Evolutionary conservation across 495 filamentous ascomycete genomes (phyloP), one percentile per base, ranked within the genome.

Genomic region (Immersiella caudata): DNA sequence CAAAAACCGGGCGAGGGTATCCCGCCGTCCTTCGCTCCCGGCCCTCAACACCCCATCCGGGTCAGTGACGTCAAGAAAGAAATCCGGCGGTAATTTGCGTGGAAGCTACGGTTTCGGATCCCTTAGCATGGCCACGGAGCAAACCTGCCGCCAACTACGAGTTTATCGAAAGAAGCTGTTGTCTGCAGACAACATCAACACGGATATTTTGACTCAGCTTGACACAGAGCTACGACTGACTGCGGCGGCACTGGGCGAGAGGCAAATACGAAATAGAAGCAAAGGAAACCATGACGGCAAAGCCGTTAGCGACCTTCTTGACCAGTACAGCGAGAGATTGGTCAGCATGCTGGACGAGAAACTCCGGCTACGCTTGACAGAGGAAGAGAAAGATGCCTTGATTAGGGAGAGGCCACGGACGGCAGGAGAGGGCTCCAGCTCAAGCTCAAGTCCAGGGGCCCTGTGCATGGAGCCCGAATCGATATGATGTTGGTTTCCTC

Each of bases 81-180:
- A 77, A 71, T 70, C 72, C 1, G 68, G 64, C 60, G 67, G 60
- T 12, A 74, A 64, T 55, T 56, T 73, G 24, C 74, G 72, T 3
- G 57, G 62, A 22, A 62, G 76, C 65, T 75, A 77, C 55, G 86
- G 87, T 25, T 88, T 87, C 66, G 89, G 90, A 9, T 86, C 83
- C 60, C 81, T 96, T 6, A 88, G 88, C 71, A 87, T 87, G 78
- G 88, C 91, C 7, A 94, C 91, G 0, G 91, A 95, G 70, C 90
- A 93, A 67, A 82, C 93, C 0, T 93, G 90, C 70, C 90, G 90
- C 26, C 89, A 89, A 6, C 82, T 99, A 7, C 87, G 90, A 59
- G 86, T 89, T 1, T 97, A 96, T 73, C 86, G 95, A 18, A 94
- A 93, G 79, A 92, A 92, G 73, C 84, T 97, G 8, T 78, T 86